Evolutionary conservation across 176 grass and related monocot species (phyloP), one percentile per base, ranked within the genome.

Genomic region (Hsuehochloa calcarea): DNA sequence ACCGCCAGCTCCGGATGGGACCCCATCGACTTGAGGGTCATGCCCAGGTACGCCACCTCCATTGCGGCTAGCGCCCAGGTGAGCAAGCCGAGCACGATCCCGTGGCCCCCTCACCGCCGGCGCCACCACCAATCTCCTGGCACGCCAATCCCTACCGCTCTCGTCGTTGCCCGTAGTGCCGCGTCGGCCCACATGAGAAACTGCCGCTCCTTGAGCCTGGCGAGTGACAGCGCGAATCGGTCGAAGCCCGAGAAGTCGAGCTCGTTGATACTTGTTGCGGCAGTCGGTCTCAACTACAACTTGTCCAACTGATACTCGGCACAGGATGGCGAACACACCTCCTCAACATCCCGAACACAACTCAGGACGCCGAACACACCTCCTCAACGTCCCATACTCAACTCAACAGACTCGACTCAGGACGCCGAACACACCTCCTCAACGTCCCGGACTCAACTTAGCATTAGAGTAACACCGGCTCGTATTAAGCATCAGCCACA

Each of bases 1-100:
- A 97, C 87, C 1, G 95, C 95, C 26, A 97, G 70, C 79, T 97
- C 95, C 7, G 92, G 95, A 70, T 97, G 93, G 58, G 85, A 88
- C 17, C 78, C 92, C 88, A 93, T 92, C 1, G 89, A 91, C 58
- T 82, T 86, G 38, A 86, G 74, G 35, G 90, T 90, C 95, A 95
- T 91, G 78, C 95, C 90, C 40, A 95, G 80, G 87, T 91, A 97
- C 3, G 89, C 79, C 10, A 66, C 62, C 82, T 97, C 92, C 0
- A 89, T 56, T 11, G 51, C 23, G 4, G 59, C 92, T 54, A 97
- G 80, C 23, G 95, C 88, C 41, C 89, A 81, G 0, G 84, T 72
- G 64, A 97, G 92, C 27, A 84, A 90, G 38, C n/a, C 72, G 19
- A 97, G 81, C 59, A 97, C 95, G n/a, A 66, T 51, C 8, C 25